Evolutionary conservation across 192 early-diverging fungal species (phyloP).

Genomic region (Fimicolochytrium jonesii): DNA sequence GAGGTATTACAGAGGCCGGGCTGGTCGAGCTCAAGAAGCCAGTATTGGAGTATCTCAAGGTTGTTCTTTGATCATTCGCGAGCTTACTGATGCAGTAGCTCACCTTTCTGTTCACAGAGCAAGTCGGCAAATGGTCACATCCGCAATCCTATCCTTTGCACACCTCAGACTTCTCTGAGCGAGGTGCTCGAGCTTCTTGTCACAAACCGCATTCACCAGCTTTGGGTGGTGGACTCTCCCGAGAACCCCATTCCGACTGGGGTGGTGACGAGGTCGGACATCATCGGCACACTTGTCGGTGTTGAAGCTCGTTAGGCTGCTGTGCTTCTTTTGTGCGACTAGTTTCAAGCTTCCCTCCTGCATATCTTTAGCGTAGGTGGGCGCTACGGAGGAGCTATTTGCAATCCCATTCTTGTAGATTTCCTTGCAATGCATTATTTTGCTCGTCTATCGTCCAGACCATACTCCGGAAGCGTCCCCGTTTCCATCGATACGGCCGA

Average conservation of each 20-base stretch:
- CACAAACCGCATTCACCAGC: conserved; percentile 47
- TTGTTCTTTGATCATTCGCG: conserved; percentile 19
- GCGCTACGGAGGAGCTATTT: no score
- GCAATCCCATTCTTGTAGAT: no score
- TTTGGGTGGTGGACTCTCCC: conserved; percentile 49
- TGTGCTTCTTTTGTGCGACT: no score
- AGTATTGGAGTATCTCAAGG: conserved; percentile 50
- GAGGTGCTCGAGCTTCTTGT: conserved; percentile 36
- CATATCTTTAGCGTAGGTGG: no score
- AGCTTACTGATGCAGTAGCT: neutral
- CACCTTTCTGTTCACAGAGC: conserved; percentile 5
- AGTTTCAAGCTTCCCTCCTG: no score
- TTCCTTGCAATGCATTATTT: no score
- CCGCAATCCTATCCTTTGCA: neutral
- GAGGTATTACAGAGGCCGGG: conserved; percentile 40
- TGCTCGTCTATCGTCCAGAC: no score
- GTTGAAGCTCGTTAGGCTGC: conserved; percentile 6
- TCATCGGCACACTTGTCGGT: conserved; percentile 38
- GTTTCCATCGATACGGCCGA: no score
- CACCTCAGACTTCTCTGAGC: conserved; percentile 30
- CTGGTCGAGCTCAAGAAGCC: conserved; percentile 40
- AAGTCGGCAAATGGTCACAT: neutral
- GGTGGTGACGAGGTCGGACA: conserved; percentile 57
- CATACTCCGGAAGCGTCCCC: no score
- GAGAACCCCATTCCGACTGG: conserved; percentile 35